These are phyloP conservation scores for Penicillium sp. DNA, from an alignment of 2,329 filamentous ascomycete species.

Conservation along the genomic window DNA sequence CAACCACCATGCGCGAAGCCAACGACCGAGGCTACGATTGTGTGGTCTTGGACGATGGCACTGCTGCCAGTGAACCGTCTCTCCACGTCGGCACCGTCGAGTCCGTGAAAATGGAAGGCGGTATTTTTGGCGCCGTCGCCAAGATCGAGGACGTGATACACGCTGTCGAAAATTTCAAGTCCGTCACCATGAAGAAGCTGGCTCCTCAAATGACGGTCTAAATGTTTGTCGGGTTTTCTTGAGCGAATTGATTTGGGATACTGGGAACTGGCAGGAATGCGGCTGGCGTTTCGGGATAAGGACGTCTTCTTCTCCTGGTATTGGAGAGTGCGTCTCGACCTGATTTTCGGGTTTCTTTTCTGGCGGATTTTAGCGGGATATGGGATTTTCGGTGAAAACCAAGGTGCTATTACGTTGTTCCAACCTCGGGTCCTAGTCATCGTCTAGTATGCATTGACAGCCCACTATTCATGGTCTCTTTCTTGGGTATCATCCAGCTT, in stretches of 20 bases:
- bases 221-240: constrained; percentile 5
- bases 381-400: constrained; percentile 4
- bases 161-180: constrained; percentile 44
- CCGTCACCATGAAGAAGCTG: constrained; percentile 42
- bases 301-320: neutral
- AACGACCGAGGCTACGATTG: constrained; percentile 57
- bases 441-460: constrained; percentile 5
- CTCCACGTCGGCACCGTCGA: constrained; percentile 45
- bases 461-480: neutral
- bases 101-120: constrained; percentile 48
- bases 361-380: constrained; percentile 3
- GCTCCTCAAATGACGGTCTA: constrained; percentile 38
- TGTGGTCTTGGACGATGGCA: constrained; percentile 51
- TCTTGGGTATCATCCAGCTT: constrained; percentile 12
- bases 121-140: constrained; percentile 44
- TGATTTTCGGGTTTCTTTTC: constrained; percentile 3
- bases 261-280: constrained; percentile 9
- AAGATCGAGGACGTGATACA: constrained; percentile 41
- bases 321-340: neutral
- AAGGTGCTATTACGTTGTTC: constrained; percentile 1
- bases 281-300: constrained; percentile 18
- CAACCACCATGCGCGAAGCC: constrained; percentile 55
- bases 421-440: neutral
- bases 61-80: constrained; percentile 42
- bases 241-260: constrained; percentile 14